A percentile compares a stretch with the other conserved stretches of the same genome.
phyloP scores from a whole-genome alignment of 2,329 filamentous ascomycete species.

The Apiospora marii region DNA sequence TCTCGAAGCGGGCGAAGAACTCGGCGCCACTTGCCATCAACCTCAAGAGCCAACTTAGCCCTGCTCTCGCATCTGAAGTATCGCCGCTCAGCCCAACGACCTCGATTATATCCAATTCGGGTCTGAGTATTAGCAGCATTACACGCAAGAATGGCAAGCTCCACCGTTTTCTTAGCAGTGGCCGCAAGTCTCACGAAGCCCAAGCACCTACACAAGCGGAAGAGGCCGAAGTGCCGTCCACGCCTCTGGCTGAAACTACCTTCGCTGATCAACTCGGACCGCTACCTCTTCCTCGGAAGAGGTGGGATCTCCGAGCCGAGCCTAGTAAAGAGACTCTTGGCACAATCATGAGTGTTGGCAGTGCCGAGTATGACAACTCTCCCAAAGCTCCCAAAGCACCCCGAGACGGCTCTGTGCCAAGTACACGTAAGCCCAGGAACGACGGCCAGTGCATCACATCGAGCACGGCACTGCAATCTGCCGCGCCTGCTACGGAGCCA shows the following conservation, averaged over 20 bases:
- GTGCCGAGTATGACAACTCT: conserved; percentile 46
- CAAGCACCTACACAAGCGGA: conserved; percentile 31
- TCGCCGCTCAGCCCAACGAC: conserved; percentile 40
- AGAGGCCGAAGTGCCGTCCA: neutral
- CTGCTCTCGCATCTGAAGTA: conserved; percentile 33
- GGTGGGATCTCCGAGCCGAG: conserved; percentile 47
- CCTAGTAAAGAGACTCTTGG: conserved; percentile 57
- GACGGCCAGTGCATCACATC: neutral
- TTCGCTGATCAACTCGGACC: conserved; percentile 44
- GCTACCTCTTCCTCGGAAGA: conserved; percentile 47
- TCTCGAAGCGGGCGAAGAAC: neutral
- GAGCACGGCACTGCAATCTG: conserved; percentile 23
- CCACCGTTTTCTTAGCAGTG: conserved; percentile 49
- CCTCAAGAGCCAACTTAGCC: conserved; percentile 29
- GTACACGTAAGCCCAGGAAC: neutral
- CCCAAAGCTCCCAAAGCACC: conserved; percentile 30
- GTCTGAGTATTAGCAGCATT: conserved; percentile 45
- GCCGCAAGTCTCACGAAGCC: conserved; percentile 42
- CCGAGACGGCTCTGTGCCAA: conserved; percentile 20
- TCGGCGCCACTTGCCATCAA: neutral
- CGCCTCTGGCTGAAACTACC: conserved; percentile 42
- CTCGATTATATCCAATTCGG: conserved; percentile 41
- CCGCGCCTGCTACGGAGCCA: conserved; percentile 41
- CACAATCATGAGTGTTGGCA: conserved; percentile 60
- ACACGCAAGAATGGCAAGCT: conserved; percentile 48